Base-by-base conservation (phyloP, 1,284 basidiomycete species). In the Rhodofomes roseus region DNA sequence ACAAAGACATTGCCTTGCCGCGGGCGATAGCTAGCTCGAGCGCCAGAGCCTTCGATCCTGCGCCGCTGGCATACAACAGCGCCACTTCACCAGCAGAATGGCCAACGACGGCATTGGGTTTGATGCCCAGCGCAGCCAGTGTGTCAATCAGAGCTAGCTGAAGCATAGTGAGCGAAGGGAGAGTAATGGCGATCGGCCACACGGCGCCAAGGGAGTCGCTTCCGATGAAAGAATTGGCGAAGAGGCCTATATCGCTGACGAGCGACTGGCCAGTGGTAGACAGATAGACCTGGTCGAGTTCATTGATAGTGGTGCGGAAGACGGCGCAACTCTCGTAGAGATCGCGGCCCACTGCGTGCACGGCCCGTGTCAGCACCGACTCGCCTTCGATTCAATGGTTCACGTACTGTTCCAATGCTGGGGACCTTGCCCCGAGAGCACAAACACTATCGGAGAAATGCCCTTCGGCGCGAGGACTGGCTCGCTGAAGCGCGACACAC, bases 81-180 rank as follows among this genome's bases (percentile, higher is more conserved):
- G 76, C 75, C 0, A 78, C 76, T 62, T 81, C 80, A 4, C 77
- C 77, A 1, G 74, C 71, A 2, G 76, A 77, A 65, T 79, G 77
- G 0, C 78, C 79, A 8, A 80, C 55, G 14, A 80, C 63, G 2
- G 68, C 65, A 44, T 76, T 70, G 0, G 79, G 76, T 4, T 60
- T 59, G 18, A 79, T 55, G 8, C 76, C 75, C 6, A 77, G 43
- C 22, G 65, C 65, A 3, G 60, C 57, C 0, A 81, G 64, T 0
- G 77, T 66, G 46, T 81, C 79, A 53, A 75, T 71, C 2, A 80
- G 63, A 0, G 79, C 79, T 2, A 81, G 74, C 61, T 81, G 80
- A 55, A 79, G 56, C 54, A 80, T 77, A 1, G 76, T 67, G 11
- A 81, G 58, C 0, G 77, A 68, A 4, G 77, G 74, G 4, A 78